Evolutionary conservation across 2,329 filamentous ascomycete genomes (phyloP), one percentile per base, ranked within the genome.

Genomic region (Alternaria sp.): DNA sequence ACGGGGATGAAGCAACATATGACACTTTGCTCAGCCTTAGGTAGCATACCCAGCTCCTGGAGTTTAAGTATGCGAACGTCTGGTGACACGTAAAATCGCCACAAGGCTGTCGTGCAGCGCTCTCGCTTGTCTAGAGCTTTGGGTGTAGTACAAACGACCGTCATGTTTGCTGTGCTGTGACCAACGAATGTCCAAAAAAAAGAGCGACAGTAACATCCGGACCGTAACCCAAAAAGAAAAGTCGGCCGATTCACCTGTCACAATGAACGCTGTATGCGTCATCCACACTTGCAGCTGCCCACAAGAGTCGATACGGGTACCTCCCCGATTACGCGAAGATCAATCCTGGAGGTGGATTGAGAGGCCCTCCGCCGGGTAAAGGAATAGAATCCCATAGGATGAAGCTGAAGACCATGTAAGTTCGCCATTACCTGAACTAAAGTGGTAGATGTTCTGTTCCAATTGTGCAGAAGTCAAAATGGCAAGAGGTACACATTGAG

Each of bases 1-100:
- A 46, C 18, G 24, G 16, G 22, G 8, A 7, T 26, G 14, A 18
- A 38, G 32, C 34, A 26, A 24, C 20, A 18, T 12, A 22, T 3
- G 6, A 14, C 12, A 24, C 12, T 34, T 36, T 49, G 32, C 54
- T 68, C 61, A 54, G 41, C 24, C 32, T 38, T 41, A 52, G 24
- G 8, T 32, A 22, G 9, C n/a, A 14, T 18, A 6, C 34, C 41
- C 55, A 28, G 24, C n/a, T 30, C 14, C 49, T 18, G 22, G 41
- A n/a, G 18, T 53, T 0, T 47, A 18, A 32, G 24, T n/a, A 47
- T 12, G 32, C 41, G n/a, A 5, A 34, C 32, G 18, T 30, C 49
- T 12, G 16, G 3, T 6, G 41, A n/a, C n/a, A 18, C 16, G 11
- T 9, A 26, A 20, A 38, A 1, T 24, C 22, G 22, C 36, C n/a